Evolutionary conservation across 2,329 filamentous ascomycete genomes (phyloP).

Genomic region (Talaromyces islandicus): DNA sequence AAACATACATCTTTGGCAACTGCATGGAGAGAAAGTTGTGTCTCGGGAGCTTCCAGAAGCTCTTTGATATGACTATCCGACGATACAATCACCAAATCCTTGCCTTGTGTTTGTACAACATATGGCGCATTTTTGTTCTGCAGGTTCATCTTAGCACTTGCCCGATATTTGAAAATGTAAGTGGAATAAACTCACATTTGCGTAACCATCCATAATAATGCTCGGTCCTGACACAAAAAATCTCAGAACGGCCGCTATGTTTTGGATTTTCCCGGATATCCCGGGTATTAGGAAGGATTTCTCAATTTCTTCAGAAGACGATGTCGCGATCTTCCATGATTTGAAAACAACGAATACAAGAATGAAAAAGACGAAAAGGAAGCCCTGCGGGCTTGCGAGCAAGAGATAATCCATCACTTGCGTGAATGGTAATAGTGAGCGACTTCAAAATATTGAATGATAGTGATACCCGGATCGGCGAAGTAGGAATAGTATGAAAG

Average conservation of each 20-base stretch:
- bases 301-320: not conserved
- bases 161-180: not conserved
- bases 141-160: not conserved
- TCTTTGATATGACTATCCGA: constrained; percentile 1
- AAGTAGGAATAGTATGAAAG: not conserved
- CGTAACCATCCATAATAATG: not conserved
- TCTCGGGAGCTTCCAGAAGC: not conserved
- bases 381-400: not conserved
- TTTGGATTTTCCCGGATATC: not conserved
- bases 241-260: not conserved
- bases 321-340: not conserved
- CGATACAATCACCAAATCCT: not conserved
- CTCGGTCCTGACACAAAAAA: not conserved
- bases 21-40: constrained; percentile 2
- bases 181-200: not conserved
- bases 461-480: not conserved
- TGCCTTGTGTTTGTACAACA: not conserved
- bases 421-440: no score
- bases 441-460: not conserved
- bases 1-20: not conserved
- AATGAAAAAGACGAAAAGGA: not conserved
- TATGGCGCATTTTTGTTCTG: not conserved
- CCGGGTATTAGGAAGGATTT: not conserved
- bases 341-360: not conserved
- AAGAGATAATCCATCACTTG: not conserved